Evolutionary conservation across 208 protist species (phyloP).

Genomic region (Trypanosoma rangeli): DNA sequence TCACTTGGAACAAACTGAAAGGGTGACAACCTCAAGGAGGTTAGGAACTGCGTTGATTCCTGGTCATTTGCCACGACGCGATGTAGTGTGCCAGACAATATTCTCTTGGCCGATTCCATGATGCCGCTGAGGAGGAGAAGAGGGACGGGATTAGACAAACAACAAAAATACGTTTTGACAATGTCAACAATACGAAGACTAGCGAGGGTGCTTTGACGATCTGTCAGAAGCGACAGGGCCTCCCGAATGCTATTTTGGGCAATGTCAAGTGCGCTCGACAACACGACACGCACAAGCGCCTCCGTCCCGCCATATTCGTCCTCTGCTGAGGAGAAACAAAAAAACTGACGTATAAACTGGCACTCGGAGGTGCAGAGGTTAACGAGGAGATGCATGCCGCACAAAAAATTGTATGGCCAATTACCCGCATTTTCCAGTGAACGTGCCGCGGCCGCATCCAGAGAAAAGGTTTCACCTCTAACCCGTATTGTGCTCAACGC

Average conservation of each 20-base stretch:
- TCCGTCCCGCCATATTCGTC: constrained; percentile 58
- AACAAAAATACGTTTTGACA: constrained; percentile 77
- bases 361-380: constrained; percentile 67
- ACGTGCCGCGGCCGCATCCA: constrained; percentile 30
- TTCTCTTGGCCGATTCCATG: constrained; percentile 72
- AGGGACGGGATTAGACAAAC: constrained; percentile 74
- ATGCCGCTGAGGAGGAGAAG: constrained; percentile 76
- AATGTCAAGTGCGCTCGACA: constrained; percentile 37
- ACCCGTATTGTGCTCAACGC: constrained; percentile 49
- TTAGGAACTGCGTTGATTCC: constrained; percentile 43
- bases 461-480: constrained; percentile 43
- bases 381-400: constrained; percentile 53
- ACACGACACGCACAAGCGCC: constrained; percentile 53
- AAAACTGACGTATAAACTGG: constrained; percentile 81
- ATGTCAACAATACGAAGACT: constrained; percentile 69
- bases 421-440: constrained; percentile 53
- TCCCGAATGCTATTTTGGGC: constrained; percentile 45
- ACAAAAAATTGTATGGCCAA: constrained; percentile 67
- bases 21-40: constrained; percentile 37
- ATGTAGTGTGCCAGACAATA: constrained; percentile 50
- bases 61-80: constrained; percentile 61
- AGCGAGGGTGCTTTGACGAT: constrained; percentile 56
- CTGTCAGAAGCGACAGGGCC: constrained; percentile 49
- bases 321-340: constrained; percentile 41
- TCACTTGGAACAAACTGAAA: constrained; percentile 34